Evolutionary conservation across 306 rosid species (phyloP), one percentile per base, ranked within the genome.

Genomic region (Pyrus betulifolia): DNA sequence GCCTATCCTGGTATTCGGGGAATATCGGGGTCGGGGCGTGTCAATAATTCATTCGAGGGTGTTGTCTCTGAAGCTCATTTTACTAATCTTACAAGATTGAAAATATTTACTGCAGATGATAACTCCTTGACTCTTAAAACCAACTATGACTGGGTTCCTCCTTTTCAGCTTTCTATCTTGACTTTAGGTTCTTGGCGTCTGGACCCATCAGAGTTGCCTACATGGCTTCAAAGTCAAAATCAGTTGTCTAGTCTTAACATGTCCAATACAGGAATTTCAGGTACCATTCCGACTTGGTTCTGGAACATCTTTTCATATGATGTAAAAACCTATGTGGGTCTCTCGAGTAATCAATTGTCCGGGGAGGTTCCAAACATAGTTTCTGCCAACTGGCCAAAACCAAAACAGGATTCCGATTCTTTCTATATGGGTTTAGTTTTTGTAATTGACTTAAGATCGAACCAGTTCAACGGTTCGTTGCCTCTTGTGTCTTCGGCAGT

Each of bases 151-250:
- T 14, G 54, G 3, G 54, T 14, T 46, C 3, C 19, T 0, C 76
- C 79, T 1, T 79, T 87, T 74, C 74, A 86, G 44, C 89, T 86
- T 42, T 25, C 18, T 7, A 12, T 1, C 11, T 51, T 81, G 68
- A 2, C 0, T 2, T 38, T 82, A 30, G 76, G 70, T 13, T 79
- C 62, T 5, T 87, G 74, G 35, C 59, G 19, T n/a, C 19, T 87
- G 44, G 83, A 81, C 3, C 80, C 82, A 80, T 11, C 31, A 59
- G 54, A 71, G n/a, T 82, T 87, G 64, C 86, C 85, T 22, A 10
- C 21, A 12, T 87, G 90, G 88, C 79, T 84, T 14, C 58, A 71
- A 70, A 55, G 14, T 11, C 80, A 82, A 75, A 71, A 31, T 14
- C 38, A 54, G 4, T 19, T 71, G 7, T 3, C 5, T 11, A 4